Base-by-base conservation (phyloP, 1,284 basidiomycete genomes). In the Crepidotus sp. region DNA sequence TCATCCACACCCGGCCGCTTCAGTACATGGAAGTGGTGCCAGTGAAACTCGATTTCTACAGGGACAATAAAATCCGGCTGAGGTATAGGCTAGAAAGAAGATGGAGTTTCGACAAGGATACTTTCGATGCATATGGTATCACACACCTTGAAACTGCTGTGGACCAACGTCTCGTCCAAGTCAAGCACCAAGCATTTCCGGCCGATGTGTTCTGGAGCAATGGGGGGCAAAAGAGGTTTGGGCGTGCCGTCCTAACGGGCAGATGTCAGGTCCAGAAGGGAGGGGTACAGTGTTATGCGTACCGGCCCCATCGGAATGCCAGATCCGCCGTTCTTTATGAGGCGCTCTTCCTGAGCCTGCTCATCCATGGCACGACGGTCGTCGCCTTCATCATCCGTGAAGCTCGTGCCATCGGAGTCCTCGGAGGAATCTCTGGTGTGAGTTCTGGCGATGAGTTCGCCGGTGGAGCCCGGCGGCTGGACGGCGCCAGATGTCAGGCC, bases 11-110 rank as follows among this genome's bases (percentile, higher is more conserved):
- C 95, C 1, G 50, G 47, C n/a, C 46, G 40, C 27, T 46, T 46
- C 25, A 45, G 17, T 15, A 49, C 96, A 64, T 98, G 98, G 50
- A 98, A 92, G 58, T 98, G 98, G 63, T 99, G 95, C 72, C 87
- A 90, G 56, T 96, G 84, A 50, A 89, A 93, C 61, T 99, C 96
- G 54, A 99, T 99, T 67, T 98, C 96, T 35, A 98, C 95, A 1
- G 96, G 95, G 0, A 98, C 95, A 51, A 98, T 90, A 63, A 94
- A 99, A 67, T 98, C 96, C 26, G 95, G 92, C 56, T 92, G 85
- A 51, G 86, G 88, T 57, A 97, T 90, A 54, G 93, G 88, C 92
- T 95, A 61, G 26, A 37, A 44, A 36, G 42, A 38, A 52, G 45
- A 52, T 50, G 22, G n/a, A 37, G 51, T 39, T 42, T 34, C 42